Percentiles rank a stretch among this genome's conserved stretches.
Evolutionary conservation across 108 stramenopile genomes (phyloP).

Genomic region (Skeletonema menzelii): DNA sequence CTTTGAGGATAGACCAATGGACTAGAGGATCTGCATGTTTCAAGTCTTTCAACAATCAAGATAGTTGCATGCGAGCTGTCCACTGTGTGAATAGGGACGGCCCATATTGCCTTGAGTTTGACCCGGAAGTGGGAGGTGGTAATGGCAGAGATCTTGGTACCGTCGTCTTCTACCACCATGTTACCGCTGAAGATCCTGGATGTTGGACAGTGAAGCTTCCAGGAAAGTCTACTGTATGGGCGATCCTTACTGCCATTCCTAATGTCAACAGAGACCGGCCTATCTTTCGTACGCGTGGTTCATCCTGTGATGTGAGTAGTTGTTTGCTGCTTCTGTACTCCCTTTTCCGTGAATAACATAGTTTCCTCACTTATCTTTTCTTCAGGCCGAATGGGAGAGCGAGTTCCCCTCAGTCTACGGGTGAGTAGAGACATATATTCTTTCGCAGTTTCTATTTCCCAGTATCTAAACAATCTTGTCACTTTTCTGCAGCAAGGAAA

Average conservation of each 20-base stretch:
- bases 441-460: neutral
- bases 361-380: neutral
- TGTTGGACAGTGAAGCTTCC: constrained; percentile 31
- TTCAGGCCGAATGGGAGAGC: constrained; percentile 8
- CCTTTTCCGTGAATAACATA: neutral
- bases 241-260: constrained; percentile 34
- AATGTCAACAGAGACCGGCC: constrained; percentile 29
- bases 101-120: constrained; percentile 28
- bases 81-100: constrained; percentile 39
- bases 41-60: constrained; percentile 37
- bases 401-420: constrained; percentile 42
- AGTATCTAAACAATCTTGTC: neutral
- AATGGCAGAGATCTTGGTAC: constrained; percentile 34
- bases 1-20: constrained; percentile 29
- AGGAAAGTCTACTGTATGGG: constrained; percentile 39
- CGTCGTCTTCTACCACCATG: constrained; percentile 37
- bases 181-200: constrained; percentile 38
- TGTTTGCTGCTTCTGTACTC: no score
- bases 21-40: constrained; percentile 41
- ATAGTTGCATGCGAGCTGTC: constrained; percentile 25
- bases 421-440: neutral
- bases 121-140: constrained; percentile 6
- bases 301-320: constrained; percentile 26
- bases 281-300: constrained; percentile 18
- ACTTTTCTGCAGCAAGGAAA: neutral